Conservation (phyloP, 768 basidiomycete genomes). For the Boletus subparvulus region DNA sequence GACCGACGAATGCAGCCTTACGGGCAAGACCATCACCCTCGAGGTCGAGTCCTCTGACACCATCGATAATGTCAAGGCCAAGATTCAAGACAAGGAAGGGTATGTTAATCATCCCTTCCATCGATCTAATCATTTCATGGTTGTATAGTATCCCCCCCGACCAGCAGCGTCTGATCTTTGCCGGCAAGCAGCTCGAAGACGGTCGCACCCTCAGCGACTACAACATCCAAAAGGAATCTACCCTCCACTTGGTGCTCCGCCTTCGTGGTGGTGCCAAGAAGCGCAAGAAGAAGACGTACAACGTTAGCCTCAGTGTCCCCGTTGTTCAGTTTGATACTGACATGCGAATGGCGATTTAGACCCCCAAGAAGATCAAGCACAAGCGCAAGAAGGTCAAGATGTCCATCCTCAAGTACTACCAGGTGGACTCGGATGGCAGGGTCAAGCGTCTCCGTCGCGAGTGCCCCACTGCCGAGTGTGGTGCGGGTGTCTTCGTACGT, state of each 20-base stretch:
- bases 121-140: constrained; percentile 1
- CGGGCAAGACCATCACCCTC: constrained; percentile 98
- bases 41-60: constrained; percentile 98
- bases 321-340: constrained; percentile 1
- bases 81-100: constrained; percentile 98
- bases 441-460: constrained; percentile 99
- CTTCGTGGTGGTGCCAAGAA: constrained; percentile 99
- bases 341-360: constrained; percentile 42
- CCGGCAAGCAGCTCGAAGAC: constrained; percentile 99
- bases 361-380: constrained; percentile 99
- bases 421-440: constrained; percentile 99
- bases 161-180: constrained; percentile 98
- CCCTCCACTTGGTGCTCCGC: constrained; percentile 94
- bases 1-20: constrained; percentile 61
- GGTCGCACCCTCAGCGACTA: constrained; percentile 94
- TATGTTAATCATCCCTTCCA: constrained; percentile 32
- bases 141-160: constrained; percentile 76
- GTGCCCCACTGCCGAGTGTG: constrained; percentile 83
- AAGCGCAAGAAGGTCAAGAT: constrained; percentile 99
- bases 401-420: constrained; percentile 99
- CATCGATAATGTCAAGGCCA: constrained; percentile 97
- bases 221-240: constrained; percentile 99
- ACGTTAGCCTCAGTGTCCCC: constrained; percentile 49
- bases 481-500: constrained; percentile 82
- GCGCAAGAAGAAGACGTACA: constrained; percentile 99